Evolutionary conservation across 2,329 filamentous ascomycete species (phyloP).

Genomic region (Cercospora nicotianae): DNA sequence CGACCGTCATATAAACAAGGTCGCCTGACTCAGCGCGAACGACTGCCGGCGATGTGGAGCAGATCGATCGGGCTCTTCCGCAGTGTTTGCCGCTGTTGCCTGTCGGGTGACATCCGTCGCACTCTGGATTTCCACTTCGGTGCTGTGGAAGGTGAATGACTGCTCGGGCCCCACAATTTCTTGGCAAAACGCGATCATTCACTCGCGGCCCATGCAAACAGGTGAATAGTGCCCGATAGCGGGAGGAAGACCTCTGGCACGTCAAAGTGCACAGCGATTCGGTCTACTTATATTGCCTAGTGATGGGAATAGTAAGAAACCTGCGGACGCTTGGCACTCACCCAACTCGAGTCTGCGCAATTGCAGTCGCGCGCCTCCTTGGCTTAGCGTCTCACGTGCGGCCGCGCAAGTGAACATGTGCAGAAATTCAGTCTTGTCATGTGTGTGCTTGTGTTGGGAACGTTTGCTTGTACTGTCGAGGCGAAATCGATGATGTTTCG

Average conservation of each 20-base stretch:
- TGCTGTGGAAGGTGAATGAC: background rate
- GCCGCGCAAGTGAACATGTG: slow-evolving; percentile 3
- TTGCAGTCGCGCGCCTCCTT: slow-evolving; percentile 2
- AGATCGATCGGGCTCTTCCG: background rate
- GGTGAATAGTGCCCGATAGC: background rate
- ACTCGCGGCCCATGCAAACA: background rate
- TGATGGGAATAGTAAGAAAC: background rate
- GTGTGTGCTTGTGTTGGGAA: background rate
- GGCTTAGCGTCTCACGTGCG: slow-evolving; percentile 1
- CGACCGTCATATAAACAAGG: background rate
- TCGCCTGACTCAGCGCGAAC: slow-evolving; percentile 1
- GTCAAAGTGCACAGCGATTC: background rate
- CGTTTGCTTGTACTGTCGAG: background rate
- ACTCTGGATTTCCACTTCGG: background rate
- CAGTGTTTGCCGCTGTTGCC: background rate
- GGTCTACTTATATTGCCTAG: background rate
- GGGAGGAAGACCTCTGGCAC: background rate
- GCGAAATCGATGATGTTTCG: background rate
- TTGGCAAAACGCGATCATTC: background rate
- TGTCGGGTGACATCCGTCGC: background rate
- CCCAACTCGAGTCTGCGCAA: slow-evolving; percentile 1
- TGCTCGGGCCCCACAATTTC: background rate
- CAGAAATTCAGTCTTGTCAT: background rate
- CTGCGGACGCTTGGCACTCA: background rate
- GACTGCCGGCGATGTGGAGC: background rate